phyloP scores from a whole-genome alignment of 495 filamentous ascomycete species.

The Xylaria palmicola region DNA sequence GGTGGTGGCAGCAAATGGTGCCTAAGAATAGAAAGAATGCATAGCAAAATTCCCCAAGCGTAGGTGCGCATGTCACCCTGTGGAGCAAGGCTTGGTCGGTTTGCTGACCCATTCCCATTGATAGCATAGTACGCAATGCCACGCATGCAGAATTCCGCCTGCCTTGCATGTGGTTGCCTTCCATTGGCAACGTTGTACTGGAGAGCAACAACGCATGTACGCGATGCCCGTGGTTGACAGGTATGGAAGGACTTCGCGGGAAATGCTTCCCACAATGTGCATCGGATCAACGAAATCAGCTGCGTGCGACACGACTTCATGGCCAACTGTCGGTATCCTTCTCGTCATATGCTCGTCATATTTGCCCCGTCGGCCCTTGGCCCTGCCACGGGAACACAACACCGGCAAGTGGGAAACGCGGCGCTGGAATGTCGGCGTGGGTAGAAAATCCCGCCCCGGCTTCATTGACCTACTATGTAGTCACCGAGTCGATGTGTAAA shows the following conservation, averaged over 20 bases:
- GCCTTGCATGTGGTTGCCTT: constrained; percentile 8
- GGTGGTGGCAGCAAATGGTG: neutral
- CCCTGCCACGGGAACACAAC: no score
- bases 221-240: constrained; percentile 2
- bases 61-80: neutral
- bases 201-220: neutral
- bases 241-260: neutral
- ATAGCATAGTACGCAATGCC: no score
- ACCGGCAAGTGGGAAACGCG: neutral
- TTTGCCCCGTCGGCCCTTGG: neutral
- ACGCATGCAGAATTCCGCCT: constrained; percentile 12
- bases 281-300: constrained; percentile 2
- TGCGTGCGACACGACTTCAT: constrained; percentile 6
- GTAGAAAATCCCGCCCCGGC: neutral
- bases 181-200: neutral
- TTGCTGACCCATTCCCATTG: neutral
- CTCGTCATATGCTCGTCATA: neutral
- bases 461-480: neutral
- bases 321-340: constrained; percentile 7
- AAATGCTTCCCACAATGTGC: neutral
- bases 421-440: neutral
- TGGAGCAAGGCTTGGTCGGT: constrained; percentile 2
- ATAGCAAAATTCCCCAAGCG: no score
- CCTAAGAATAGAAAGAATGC: constrained; percentile 4
- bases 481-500: neutral